phyloP scores from a whole-genome alignment of 2,329 filamentous ascomycete genomes.

The Dendryphion nanum region DNA sequence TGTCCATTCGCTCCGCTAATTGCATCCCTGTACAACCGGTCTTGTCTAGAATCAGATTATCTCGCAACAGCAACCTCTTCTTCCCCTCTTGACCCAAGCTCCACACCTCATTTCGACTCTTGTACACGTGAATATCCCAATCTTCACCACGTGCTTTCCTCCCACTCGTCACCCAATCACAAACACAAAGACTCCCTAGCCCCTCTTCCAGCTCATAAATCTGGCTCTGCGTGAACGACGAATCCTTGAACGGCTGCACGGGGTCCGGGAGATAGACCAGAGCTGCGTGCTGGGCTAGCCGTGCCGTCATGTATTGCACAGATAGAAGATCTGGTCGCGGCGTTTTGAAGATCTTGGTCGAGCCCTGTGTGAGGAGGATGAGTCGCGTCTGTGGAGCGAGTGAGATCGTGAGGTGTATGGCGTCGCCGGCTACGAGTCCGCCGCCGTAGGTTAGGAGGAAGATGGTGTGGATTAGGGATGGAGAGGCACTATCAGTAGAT shows the following conservation, averaged over 20 bases:
- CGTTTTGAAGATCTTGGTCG: conserved; percentile 95
- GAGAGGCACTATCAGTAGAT: conserved; percentile 14
- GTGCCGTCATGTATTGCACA: conserved; percentile 50
- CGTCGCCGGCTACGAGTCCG: conserved; percentile 84
- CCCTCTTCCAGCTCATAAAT: conserved; percentile 62
- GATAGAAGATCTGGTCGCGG: conserved; percentile 47
- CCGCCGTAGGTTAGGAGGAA: conserved; percentile 95
- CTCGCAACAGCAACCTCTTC: conserved; percentile 72
- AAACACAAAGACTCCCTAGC: conserved; percentile 64
- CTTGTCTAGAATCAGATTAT: conserved; percentile 73
- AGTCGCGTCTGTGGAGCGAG: conserved; percentile 66
- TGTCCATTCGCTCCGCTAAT: conserved; percentile 61
- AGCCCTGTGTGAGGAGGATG: conserved; percentile 64
- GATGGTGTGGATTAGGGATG: conserved; percentile 65
- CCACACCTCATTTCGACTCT: conserved; percentile 88
- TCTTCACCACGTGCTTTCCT: conserved; percentile 80
- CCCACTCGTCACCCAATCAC: conserved; percentile 95
- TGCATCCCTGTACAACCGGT: conserved; percentile 33
- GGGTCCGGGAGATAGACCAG: conserved; percentile 79
- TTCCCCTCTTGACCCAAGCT: conserved; percentile 36
- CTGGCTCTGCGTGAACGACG: conserved; percentile 81
- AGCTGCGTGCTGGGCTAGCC: conserved; percentile 49
- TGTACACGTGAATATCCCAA: conserved; percentile 80
- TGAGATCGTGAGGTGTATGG: conserved; percentile 69
- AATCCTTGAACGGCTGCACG: conserved; percentile 83